These are phyloP conservation scores for Rhododendron kiyosumense DNA, from an alignment of 148 eudicot species.

Conservation along the genomic window DNA sequence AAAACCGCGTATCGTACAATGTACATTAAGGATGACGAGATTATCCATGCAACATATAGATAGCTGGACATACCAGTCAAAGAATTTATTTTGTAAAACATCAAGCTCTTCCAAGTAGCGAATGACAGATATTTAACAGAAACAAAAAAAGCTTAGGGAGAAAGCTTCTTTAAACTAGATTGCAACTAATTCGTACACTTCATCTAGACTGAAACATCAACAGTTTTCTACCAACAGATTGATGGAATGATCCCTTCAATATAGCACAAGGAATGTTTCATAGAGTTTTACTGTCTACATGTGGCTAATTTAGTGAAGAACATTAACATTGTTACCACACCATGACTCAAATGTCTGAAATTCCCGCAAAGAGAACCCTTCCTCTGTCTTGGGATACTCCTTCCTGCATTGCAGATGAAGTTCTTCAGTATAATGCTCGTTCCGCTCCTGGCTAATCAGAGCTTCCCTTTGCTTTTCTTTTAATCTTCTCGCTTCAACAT, in stretches of 20 bases:
- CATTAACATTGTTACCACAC: slow-evolving; percentile 1
- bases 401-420: slow-evolving; percentile 28
- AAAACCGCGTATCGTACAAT: too few relatives aligned
- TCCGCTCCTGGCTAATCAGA: slow-evolving; percentile 27
- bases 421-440: too few relatives aligned
- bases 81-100: too few relatives aligned
- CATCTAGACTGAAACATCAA: too few relatives aligned
- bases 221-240: neutral
- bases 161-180: too few relatives aligned
- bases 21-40: too few relatives aligned
- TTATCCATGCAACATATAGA: too few relatives aligned
- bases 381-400: slow-evolving; percentile 2
- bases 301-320: neutral
- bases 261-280: neutral
- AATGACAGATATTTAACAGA: too few relatives aligned
- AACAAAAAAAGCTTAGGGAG: too few relatives aligned
- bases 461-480: slow-evolving; percentile 45
- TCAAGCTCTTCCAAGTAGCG: too few relatives aligned
- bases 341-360: slow-evolving; percentile 17
- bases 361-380: neutral
- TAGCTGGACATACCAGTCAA: too few relatives aligned
- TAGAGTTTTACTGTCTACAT: neutral
- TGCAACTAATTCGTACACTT: too few relatives aligned
- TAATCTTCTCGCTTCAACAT: slow-evolving; percentile 55
- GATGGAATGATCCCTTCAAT: neutral